Evolutionary conservation across 2,329 filamentous ascomycete species (phyloP), one percentile per base, ranked within the genome.

Genomic region (Fusarium phyllophilum): DNA sequence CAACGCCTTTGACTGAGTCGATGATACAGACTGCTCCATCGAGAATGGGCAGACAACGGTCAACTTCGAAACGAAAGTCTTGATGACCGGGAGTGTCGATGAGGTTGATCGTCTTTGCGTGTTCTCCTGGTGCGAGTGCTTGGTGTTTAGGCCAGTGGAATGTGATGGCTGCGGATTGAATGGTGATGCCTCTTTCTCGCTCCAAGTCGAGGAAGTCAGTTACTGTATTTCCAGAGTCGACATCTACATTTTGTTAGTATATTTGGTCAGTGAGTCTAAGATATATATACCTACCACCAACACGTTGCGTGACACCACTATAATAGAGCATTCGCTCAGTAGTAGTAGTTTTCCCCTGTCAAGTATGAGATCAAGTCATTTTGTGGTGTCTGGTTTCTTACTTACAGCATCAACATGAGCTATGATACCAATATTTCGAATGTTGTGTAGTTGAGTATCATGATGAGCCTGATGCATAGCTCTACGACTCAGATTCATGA

Each of bases 281-380:
- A 13, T 46, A 45, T 61, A 44, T 49, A 49, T 63, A 42, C 34
- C 81, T 79, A 89, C 88, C 88, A 84, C 96, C 96, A 79, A 98
- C 91, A 82, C 95, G 89, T 74, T 94, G 89, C 15, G 95, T 97
- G 71, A 95, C 91, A 55, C 96, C 96, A 81, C 94, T 97, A 79
- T 98, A 97, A 81, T 95, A 98, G 79, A 99, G 92, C 96, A 98
- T 98, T 66, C 96, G 95, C 90, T 99, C 96, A 8, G 96, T 98
- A 0, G 96, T 99, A 0, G 96, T 98, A 3, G 96, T 99, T 86
- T 99, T 99, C 14, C 96, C 96, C 88, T 90, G 60, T 52, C 10
- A 6, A 29, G 15, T 45, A 17, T 41, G 55, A 79, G 18, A 75
- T 59, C 29, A 10, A 9, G 18, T 29, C 20, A n/a, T 18, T 18